Percentiles rank a stretch among this genome's conserved stretches.
phyloP scores from a whole-genome alignment of 805 yeast genomes.

The Pichia cabralensis region DNA sequence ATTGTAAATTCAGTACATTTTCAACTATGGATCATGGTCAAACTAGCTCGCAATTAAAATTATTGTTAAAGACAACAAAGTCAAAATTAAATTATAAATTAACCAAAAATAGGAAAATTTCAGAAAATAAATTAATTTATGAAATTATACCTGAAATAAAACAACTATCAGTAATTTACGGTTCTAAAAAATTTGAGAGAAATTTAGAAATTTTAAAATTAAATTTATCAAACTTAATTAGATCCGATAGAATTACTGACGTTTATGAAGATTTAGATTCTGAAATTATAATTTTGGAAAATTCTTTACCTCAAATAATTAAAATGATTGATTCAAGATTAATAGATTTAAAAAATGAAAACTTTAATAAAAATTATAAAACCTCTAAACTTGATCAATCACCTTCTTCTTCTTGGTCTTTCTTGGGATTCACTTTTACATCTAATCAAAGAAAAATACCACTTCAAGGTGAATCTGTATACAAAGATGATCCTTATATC shows the following conservation, averaged over 20 bases:
- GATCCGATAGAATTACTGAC: constrained; percentile 10
- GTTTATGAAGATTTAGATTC: constrained; percentile 14
- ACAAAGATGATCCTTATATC: too few relatives aligned
- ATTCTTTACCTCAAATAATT: constrained; percentile 3
- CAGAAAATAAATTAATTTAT: constrained; percentile 5
- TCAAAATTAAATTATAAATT: constrained; percentile 9
- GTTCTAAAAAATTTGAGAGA: constrained; percentile 11
- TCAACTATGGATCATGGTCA: too few relatives aligned
- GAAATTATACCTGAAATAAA: constrained; percentile 4
- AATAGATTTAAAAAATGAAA: neutral
- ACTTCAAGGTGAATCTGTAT: neutral
- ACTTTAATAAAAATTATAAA: too few relatives aligned
- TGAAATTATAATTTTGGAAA: constrained; percentile 9
- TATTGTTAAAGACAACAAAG: constrained; percentile 6
- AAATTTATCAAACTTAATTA: constrained; percentile 7
- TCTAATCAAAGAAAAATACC: neutral
- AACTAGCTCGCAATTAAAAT: constrained; percentile 8
- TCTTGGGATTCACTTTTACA: constrained; percentile 1
- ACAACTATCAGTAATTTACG: constrained; percentile 3
- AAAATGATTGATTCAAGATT: constrained; percentile 6
- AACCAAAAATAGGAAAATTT: constrained; percentile 7
- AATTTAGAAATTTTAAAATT: constrained; percentile 8
- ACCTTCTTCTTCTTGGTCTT: neutral
- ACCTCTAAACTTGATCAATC: neutral
- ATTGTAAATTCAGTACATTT: too few relatives aligned